Conservation (phyloP, 2,329 filamentous ascomycete genomes). For the Aspergillus quadricinctus region DNA sequence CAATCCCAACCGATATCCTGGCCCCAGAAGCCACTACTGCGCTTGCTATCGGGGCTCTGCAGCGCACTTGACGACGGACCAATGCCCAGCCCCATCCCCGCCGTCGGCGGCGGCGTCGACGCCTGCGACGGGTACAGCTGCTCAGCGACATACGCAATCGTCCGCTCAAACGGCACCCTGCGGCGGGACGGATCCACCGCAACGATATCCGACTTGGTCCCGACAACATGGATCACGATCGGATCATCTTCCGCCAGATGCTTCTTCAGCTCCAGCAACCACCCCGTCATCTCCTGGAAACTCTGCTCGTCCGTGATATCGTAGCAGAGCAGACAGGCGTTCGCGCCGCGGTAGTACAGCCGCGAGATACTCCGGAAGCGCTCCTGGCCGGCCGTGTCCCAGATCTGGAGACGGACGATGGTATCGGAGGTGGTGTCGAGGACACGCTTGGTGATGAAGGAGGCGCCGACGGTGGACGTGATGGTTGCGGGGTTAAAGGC, state of each 20-base stretch:
- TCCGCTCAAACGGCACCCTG: constrained; percentile 88
- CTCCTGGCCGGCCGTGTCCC: constrained; percentile 95
- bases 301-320: constrained; percentile 82
- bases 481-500: constrained; percentile 40
- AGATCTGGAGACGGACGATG: constrained; percentile 86
- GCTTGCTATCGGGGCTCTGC: constrained; percentile 41
- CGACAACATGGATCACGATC: constrained; percentile 88
- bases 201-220: constrained; percentile 89
- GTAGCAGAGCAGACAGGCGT: constrained; percentile 91
- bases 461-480: constrained; percentile 70
- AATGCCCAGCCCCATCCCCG: constrained; percentile 37
- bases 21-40: constrained; percentile 62
- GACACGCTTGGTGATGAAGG: constrained; percentile 74
- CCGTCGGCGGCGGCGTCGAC: constrained; percentile 64
- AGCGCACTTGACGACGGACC: constrained; percentile 17
- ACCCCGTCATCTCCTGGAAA: constrained; percentile 88
- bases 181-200: constrained; percentile 72
- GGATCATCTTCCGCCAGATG: constrained; percentile 65
- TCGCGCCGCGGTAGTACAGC: constrained; percentile 92
- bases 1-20: constrained; percentile 95
- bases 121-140: constrained; percentile 71
- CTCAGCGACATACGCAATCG: constrained; percentile 92
- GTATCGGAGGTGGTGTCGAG: constrained; percentile 81
- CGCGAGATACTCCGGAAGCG: constrained; percentile 91
- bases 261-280: constrained; percentile 78